Conservation (phyloP, 2,329 filamentous ascomycete species). For the Talaromyces sp. region DNA sequence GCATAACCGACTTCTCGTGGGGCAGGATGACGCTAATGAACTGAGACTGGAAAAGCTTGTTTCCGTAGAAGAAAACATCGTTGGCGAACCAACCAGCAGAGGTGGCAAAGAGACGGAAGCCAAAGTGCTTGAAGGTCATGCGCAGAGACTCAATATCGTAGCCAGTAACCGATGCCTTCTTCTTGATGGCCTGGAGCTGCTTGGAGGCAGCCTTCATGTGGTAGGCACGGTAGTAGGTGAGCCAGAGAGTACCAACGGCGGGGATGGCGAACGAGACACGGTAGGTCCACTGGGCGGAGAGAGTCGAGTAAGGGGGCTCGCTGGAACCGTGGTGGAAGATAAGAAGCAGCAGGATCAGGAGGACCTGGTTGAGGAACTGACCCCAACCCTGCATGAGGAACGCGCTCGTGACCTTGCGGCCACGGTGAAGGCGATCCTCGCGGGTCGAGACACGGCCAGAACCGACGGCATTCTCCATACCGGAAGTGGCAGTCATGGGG, state of each 20-base stretch:
- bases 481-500: slow-evolving; percentile 91
- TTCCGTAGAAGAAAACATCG: slow-evolving; percentile 98
- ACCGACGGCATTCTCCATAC: slow-evolving; percentile 87
- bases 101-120: slow-evolving; percentile 78
- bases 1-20: slow-evolving; percentile 67
- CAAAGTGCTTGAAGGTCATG: slow-evolving; percentile 76
- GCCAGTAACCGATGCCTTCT: slow-evolving; percentile 78
- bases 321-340: slow-evolving; percentile 80
- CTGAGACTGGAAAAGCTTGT: slow-evolving; percentile 91
- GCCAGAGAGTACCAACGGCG: slow-evolving; percentile 84
- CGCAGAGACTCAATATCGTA: slow-evolving; percentile 83
- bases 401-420: slow-evolving; percentile 88
- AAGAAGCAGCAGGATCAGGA: slow-evolving; percentile 79
- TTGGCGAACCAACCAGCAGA: slow-evolving; percentile 91
- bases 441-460: slow-evolving; percentile 81
- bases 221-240: slow-evolving; percentile 91
- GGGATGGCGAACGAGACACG: slow-evolving; percentile 88
- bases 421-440: slow-evolving; percentile 90
- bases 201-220: slow-evolving; percentile 88
- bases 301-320: slow-evolving; percentile 68
- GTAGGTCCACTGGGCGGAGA: slow-evolving; percentile 84
- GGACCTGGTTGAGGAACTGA: slow-evolving; percentile 87
- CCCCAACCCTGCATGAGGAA: slow-evolving; percentile 99
- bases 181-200: slow-evolving; percentile 76
- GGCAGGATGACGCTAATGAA: slow-evolving; percentile 81